These are phyloP conservation scores for Microbotryum silenes-acaulis DNA, from an alignment of 1,284 basidiomycete genomes.

Conservation along the genomic window DNA sequence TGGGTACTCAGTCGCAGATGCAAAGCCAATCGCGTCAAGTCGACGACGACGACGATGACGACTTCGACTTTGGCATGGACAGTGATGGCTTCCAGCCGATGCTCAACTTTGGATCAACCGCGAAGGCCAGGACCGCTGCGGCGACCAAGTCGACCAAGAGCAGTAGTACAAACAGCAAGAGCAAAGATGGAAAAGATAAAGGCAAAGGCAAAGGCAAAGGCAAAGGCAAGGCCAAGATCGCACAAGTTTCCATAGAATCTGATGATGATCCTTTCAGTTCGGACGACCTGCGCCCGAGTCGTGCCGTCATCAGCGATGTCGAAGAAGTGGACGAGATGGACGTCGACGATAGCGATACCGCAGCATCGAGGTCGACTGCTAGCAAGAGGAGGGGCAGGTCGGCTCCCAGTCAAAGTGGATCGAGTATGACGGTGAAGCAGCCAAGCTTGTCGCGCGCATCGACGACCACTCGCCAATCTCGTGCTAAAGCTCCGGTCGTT, in stretches of 20 bases:
- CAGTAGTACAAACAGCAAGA: not conserved
- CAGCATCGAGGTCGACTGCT: conserved; percentile 7
- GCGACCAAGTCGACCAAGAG: conserved; percentile 2
- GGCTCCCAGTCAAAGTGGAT: conserved; percentile 3
- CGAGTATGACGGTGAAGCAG: not conserved
- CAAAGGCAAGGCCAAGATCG: conserved; percentile 18
- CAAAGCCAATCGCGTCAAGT: not conserved
- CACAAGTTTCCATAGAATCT: conserved; percentile 15
- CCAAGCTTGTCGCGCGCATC: not conserved
- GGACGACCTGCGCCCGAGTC: not conserved
- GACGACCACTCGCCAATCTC: not conserved
- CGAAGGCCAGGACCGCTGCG: not conserved
- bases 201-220: too few species aligned
- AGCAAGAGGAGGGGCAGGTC: too few species aligned
- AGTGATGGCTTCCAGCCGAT: not conserved
- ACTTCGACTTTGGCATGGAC: not conserved
- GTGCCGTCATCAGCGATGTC: not conserved
- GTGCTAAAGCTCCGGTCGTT: not conserved
- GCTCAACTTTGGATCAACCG: conserved; percentile 6
- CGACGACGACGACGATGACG: not conserved
- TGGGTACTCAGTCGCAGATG: conserved; percentile 1
- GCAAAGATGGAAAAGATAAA: not conserved
- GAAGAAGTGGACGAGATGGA: conserved; percentile 9
- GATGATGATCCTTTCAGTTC: conserved; percentile 4
- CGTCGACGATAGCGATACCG: conserved; percentile 1